These are phyloP conservation scores for Nemania sp. DNA, from an alignment of 2,329 filamentous ascomycete species.

Conservation along the genomic window DNA sequence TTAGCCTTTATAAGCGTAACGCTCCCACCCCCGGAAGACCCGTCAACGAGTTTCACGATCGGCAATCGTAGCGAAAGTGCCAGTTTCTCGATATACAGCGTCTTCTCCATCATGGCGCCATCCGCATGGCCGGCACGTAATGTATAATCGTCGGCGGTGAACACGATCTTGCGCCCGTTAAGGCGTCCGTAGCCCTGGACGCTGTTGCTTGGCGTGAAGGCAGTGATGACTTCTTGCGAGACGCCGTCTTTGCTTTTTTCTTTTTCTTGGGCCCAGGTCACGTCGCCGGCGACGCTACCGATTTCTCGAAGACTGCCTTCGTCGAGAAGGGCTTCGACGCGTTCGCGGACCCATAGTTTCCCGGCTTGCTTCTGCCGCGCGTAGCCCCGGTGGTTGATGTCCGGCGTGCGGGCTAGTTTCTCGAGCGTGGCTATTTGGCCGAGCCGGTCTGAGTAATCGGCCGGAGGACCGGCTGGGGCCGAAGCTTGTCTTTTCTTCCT, in stretches of 20 bases:
- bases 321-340: slow-evolving; percentile 24
- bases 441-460: slow-evolving; percentile 25
- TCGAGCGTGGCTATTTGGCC: slow-evolving; percentile 21
- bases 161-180: slow-evolving; percentile 20
- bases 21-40: slow-evolving; percentile 23
- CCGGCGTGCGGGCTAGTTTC: slow-evolving; percentile 20
- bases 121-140: slow-evolving; percentile 23
- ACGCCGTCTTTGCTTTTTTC: slow-evolving; percentile 5
- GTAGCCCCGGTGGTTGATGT: slow-evolving; percentile 22
- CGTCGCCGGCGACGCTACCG: slow-evolving; percentile 22
- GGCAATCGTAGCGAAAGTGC: slow-evolving; percentile 22
- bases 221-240: slow-evolving; percentile 10
- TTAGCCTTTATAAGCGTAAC: slow-evolving; percentile 19
- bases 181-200: slow-evolving; percentile 21
- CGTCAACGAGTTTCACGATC: slow-evolving; percentile 26
- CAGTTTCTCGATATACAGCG: slow-evolving; percentile 23
- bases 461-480: slow-evolving; percentile 6
- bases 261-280: slow-evolving; percentile 15
- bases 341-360: slow-evolving; percentile 24
- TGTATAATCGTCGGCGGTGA: slow-evolving; percentile 25
- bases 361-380: slow-evolving; percentile 23
- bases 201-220: slow-evolving; percentile 24
- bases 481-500: slow-evolving; percentile 9
- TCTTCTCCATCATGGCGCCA: slow-evolving; percentile 22
- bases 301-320: slow-evolving; percentile 21